Evolutionary conservation across 73 alveolate genomes (phyloP).

Genomic region (Tetrahymena thermophila): DNA sequence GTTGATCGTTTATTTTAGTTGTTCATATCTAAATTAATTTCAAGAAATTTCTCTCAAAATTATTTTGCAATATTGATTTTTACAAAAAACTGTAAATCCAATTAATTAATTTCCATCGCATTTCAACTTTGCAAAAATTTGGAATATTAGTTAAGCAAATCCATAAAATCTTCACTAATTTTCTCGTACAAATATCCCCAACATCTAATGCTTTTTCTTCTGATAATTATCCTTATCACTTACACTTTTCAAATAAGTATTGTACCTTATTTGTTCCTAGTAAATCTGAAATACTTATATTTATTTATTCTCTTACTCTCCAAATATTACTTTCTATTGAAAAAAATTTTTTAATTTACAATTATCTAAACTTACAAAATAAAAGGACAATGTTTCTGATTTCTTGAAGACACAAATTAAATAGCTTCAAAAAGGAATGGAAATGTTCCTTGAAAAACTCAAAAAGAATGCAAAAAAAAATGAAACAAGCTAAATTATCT

Average conservation of each 20-base stretch:
- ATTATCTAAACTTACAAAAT: no score
- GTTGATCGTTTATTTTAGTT: no score
- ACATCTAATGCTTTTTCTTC: background rate
- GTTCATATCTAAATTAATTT: no score
- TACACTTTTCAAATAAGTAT: no score
- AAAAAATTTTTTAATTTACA: background rate
- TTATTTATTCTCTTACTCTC: background rate
- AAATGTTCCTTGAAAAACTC: background rate
- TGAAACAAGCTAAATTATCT: background rate
- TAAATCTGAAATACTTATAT: background rate
- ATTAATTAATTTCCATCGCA: background rate
- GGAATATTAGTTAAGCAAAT: background rate
- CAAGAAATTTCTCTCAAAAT: no score
- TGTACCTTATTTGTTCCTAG: no score
- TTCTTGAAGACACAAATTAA: background rate
- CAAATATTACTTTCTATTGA: background rate
- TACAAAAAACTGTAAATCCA: no score
- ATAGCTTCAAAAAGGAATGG: background rate
- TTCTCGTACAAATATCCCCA: background rate
- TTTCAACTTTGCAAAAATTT: background rate
- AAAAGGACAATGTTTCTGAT: background rate
- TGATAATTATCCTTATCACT: no score
- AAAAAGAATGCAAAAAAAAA: background rate
- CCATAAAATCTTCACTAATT: background rate
- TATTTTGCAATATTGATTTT: no score